These are phyloP conservation scores for Phytopythium ostracodes DNA, from an alignment of 352 stramenopile species.

Conservation along the genomic window DNA sequence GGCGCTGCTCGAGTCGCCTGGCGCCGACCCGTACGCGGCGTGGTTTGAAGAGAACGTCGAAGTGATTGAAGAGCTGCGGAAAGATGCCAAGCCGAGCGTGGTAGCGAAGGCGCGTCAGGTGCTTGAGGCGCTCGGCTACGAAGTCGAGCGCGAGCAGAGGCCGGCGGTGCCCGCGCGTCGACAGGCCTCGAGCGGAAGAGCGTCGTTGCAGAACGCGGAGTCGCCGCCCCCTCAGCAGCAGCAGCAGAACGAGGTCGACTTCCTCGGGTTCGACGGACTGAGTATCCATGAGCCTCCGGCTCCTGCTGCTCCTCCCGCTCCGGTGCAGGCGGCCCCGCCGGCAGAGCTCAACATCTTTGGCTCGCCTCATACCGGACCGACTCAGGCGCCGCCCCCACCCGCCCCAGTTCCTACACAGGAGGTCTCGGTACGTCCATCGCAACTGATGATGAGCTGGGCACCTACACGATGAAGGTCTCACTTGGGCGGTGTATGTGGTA, in stretches of 20 bases:
- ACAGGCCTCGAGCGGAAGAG: background rate
- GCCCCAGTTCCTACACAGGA: constrained; percentile 26
- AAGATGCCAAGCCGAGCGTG: constrained; percentile 76
- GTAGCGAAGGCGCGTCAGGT: constrained; percentile 73
- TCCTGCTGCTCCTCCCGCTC: constrained; percentile 10
- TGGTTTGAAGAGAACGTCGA: constrained; percentile 85
- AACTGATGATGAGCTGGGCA: no score
- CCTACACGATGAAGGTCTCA: no score
- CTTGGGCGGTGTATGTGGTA: no score
- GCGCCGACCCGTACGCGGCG: constrained; percentile 57
- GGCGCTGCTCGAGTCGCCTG: constrained; percentile 68
- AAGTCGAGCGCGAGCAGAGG: constrained; percentile 30
- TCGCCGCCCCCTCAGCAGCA: constrained; percentile 12
- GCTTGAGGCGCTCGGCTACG: constrained; percentile 60
- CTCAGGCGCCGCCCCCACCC: constrained; percentile 13
- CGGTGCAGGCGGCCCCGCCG: background rate
- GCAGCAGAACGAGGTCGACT: constrained; percentile 68
- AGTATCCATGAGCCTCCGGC: constrained; percentile 28
- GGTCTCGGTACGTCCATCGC: constrained; percentile 44
- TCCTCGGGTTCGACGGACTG: constrained; percentile 66
- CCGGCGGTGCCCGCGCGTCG: constrained; percentile 8
- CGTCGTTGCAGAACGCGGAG: constrained; percentile 4
- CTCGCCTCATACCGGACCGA: constrained; percentile 4
- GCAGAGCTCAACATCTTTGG: constrained; percentile 22
- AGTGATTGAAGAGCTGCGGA: constrained; percentile 69